phyloP scores from a whole-genome alignment of 2,329 filamentous ascomycete species.

The Ophiocordyceps camponoti-saundersi region DNA sequence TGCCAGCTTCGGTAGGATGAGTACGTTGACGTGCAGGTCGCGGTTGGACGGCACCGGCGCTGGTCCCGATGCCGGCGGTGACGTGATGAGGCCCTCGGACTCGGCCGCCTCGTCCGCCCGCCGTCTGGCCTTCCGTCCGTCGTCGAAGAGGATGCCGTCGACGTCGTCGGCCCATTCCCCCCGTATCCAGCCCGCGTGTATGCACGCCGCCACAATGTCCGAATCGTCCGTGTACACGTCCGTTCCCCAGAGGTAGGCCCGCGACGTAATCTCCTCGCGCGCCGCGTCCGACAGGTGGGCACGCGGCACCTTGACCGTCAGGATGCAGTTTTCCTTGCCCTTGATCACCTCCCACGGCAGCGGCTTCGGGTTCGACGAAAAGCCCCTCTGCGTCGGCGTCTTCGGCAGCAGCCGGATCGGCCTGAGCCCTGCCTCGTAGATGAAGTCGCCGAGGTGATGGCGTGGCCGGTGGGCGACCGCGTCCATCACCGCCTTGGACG shows the following conservation, averaged over 20 bases:
- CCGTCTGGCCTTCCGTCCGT: slow-evolving; percentile 22
- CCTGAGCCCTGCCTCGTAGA: slow-evolving; percentile 57
- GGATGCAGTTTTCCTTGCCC: slow-evolving; percentile 72
- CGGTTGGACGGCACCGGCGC: slow-evolving; percentile 47
- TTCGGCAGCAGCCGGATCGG: slow-evolving; percentile 28
- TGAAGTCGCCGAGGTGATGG: slow-evolving; percentile 65
- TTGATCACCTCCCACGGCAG: slow-evolving; percentile 57
- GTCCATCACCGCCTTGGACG: slow-evolving; percentile 53
- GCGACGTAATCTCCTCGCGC: slow-evolving; percentile 68
- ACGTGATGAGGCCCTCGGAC: slow-evolving; percentile 26
- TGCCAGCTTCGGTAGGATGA: slow-evolving; percentile 66
- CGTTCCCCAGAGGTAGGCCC: slow-evolving; percentile 77
- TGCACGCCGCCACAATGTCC: slow-evolving; percentile 79
- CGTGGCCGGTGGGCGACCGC: slow-evolving; percentile 55
- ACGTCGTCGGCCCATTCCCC: slow-evolving; percentile 75
- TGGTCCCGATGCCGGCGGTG: slow-evolving; percentile 43
- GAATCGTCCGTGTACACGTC: slow-evolving; percentile 94
- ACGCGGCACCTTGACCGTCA: slow-evolving; percentile 74
- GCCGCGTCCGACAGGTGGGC: slow-evolving; percentile 53
- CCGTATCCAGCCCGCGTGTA: slow-evolving; percentile 83
- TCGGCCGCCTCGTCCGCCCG: slow-evolving; percentile 13
- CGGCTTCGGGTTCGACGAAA: slow-evolving; percentile 45
- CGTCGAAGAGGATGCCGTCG: slow-evolving; percentile 48
- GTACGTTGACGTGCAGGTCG: slow-evolving; percentile 73
- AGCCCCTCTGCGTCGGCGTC: slow-evolving; percentile 22